These are phyloP conservation scores for Buxus sempervirens DNA, from an alignment of 164 flowering plant species.

Conservation along the genomic window DNA sequence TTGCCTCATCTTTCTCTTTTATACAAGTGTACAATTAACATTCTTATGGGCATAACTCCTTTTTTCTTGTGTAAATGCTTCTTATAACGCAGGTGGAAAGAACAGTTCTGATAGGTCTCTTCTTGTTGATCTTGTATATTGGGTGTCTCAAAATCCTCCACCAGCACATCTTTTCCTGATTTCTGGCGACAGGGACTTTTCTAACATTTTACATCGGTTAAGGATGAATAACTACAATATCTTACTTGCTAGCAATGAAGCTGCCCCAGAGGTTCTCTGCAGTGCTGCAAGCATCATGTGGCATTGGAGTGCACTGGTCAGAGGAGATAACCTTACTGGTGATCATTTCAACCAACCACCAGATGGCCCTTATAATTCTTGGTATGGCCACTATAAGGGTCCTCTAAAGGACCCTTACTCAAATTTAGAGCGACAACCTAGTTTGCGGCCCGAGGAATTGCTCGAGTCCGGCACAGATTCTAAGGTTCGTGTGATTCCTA, in stretches of 20 bases:
- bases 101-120: conserved; percentile 85
- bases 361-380: conserved; percentile 78
- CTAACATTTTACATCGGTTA: conserved; percentile 62
- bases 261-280: conserved; percentile 64
- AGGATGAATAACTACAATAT: conserved; percentile 86
- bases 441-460: conserved; percentile 22
- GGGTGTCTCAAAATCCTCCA: conserved; percentile 94
- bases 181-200: conserved; percentile 81
- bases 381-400: conserved; percentile 71
- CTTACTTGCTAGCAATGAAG: conserved; percentile 60
- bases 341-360: conserved; percentile 83
- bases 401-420: conserved; percentile 59
- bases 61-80: conserved; percentile 4
- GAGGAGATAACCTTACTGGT: conserved; percentile 63
- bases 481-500: conserved; percentile 50
- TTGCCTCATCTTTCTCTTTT: too few species aligned
- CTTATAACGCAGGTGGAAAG: conserved; percentile 63
- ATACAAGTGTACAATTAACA: too few species aligned
- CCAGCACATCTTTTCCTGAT: conserved; percentile 90
- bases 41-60: not conserved
- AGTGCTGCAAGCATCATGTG: conserved; percentile 93
- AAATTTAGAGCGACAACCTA: conserved; percentile 24
- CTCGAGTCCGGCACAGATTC: conserved; percentile 30
- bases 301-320: conserved; percentile 68
- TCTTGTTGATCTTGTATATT: conserved; percentile 63